Base-by-base conservation (phyloP, 306 rosid species). In the Rosa persica region DNA sequence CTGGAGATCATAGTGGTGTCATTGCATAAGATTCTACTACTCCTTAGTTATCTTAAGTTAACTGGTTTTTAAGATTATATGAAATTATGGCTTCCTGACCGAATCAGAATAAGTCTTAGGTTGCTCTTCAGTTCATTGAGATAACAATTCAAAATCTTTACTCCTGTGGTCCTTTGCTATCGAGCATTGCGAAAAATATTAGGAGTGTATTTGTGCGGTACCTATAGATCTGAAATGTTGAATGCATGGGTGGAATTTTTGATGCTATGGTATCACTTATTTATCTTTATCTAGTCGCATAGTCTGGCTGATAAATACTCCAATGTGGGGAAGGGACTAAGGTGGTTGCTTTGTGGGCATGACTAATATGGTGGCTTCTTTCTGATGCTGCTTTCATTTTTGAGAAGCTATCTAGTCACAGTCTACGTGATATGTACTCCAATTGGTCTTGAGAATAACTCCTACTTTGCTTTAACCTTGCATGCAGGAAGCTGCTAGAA, bases 401-500 rank as follows among this genome's bases (percentile, higher is more conserved):
- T 16, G 47, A 16, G 16, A 55, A 43, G 34, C 19, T 44, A 51
- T 42, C 51, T 74, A 17, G 49, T 80, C 19, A 10, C 48, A 8
- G 54, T 72, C 75, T 48, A 60, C 57, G 25, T 79, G 36, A 44
- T 76, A 74, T 40, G 16, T 74, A 23, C 77, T 70, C 57, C 23
- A 54, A 58, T 54, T 77, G 51, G 12, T 58, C 20, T 68, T 48
- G 49, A 68, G 22, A 61, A 30, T 83, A 74, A 25, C 55, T 79
- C 44, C 15, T 72, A 15, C 5, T 6, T 76, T 61, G 19, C 72
- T 65, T 19, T 46, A 15, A 13, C 36, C 67, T 17, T 62, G 66
- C 57, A 72, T 30, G 76, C 91, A 95, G 98, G 98, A 95, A 91
- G 88, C 96, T 72, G 73, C 0, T 11, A 77, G 66, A 80, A 92